These are phyloP conservation scores for Geotrichum histeridarum DNA, from an alignment of 1,139 yeast genomes.

Conservation along the genomic window DNA sequence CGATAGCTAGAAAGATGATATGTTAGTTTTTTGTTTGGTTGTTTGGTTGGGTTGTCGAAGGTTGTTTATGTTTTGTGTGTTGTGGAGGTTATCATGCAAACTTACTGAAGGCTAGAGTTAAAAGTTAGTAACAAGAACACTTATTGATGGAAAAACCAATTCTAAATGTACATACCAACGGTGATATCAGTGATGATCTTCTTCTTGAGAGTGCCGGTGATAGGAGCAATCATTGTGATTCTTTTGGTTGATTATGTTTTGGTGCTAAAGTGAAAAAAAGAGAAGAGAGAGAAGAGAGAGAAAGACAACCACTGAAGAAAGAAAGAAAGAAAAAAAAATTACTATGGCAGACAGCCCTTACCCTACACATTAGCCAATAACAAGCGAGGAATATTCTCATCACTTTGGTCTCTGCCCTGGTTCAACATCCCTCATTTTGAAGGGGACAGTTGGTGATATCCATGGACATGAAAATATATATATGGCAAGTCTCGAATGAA, in stretches of 20 bases:
- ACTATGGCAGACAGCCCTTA: not conserved
- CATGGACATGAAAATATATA: no score
- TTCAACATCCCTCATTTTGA: no score
- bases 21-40: not conserved
- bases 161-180: slow-evolving; percentile 36
- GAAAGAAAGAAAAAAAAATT: slow-evolving; percentile 8
- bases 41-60: not conserved
- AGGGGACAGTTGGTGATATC: no score
- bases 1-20: slow-evolving; percentile 35
- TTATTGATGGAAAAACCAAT: not conserved
- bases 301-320: not conserved
- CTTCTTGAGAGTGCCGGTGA: slow-evolving; percentile 78
- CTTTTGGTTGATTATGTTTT: no score
- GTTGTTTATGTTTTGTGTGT: not conserved
- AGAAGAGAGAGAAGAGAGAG: slow-evolving; percentile 7
- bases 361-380: not conserved
- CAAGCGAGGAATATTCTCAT: not conserved
- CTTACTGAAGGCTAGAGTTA: slow-evolving; percentile 40
- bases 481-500: no score
- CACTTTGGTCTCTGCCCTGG: no score
- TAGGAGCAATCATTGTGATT: slow-evolving; percentile 76
- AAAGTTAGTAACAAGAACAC: not conserved
- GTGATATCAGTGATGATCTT: slow-evolving; percentile 76
- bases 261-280: slow-evolving; percentile 1
- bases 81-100: not conserved